Evolutionary conservation across 2,329 filamentous ascomycete genomes (phyloP), one percentile per base, ranked within the genome.

Genomic region (Colletotrichum australisinense): DNA sequence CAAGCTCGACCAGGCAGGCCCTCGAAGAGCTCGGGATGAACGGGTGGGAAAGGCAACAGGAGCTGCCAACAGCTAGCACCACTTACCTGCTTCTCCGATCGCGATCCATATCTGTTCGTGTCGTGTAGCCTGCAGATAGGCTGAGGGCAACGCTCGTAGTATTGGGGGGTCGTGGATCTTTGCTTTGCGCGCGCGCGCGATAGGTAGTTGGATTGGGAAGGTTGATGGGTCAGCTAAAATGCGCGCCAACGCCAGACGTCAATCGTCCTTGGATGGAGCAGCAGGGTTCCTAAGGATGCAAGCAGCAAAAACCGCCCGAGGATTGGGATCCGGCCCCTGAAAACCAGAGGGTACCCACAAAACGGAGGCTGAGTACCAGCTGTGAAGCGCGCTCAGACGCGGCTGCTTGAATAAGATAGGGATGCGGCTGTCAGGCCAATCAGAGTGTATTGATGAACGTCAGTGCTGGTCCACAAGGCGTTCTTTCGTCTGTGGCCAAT

Each of bases 61-160:
- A 32, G 32, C 22, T 52, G 22, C 28, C 26, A 53, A 30, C 9
- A 38, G 22, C 19, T 35, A 8, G 5, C 1, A 66, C 80, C 2
- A 73, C 80, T 79, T 75, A 84, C 83, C 82, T 82, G 63, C 83
- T 78, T 66, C 78, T 78, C 62, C 83, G 80, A 73, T 84, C 83
- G 64, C 82, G 81, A 72, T 83, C 81, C 81, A 83, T 83, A 38
- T 19, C 26, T 49, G n/a, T 66, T 70, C 5, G 14, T 55, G 26
- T 49, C 26, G 42, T 63, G 19, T 14, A 32, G 19, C 22, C 28
- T 6, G 11, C n/a, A 53, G 30, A 26, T 38, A 11, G 24, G 7
- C n/a, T 16, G 8, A 22, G 30, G 35, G 14, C 14, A 32, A 38
- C 38, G 56, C 28, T 35, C 42, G 67, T 32, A 56, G 55, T 26